Percentiles rank a stretch among this genome's conserved stretches.
Conservation (phyloP, 306 rosid genomes). For the Inga leiocalycina region DNA sequence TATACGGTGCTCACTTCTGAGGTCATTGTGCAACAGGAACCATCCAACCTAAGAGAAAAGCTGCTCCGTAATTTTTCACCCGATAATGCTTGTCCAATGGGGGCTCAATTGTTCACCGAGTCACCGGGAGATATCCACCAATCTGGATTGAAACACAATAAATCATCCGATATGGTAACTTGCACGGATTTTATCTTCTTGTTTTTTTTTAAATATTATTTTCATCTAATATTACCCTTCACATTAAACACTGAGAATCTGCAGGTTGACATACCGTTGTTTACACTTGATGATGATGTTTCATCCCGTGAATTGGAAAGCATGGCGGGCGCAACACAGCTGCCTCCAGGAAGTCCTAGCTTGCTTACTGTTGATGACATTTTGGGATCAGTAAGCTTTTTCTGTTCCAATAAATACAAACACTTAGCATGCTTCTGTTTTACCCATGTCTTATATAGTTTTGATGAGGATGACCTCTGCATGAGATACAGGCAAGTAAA, state of each 20-base stretch:
- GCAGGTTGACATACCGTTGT: too few relatives aligned
- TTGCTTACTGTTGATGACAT: constrained; percentile 72
- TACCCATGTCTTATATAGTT: background rate
- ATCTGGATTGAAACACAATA: constrained; percentile 45
- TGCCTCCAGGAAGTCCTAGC: constrained; percentile 41
- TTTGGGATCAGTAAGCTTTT: constrained; percentile 64
- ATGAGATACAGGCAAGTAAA: constrained; percentile 1
- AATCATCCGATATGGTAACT: constrained; percentile 51
- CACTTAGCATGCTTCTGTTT: background rate
- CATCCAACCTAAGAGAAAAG: constrained; percentile 57
- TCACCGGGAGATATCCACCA: constrained; percentile 48
- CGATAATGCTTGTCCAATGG: constrained; percentile 83
- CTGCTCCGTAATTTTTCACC: constrained; percentile 67
- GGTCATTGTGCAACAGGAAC: constrained; percentile 48
- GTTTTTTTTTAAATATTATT: background rate
- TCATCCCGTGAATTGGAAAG: constrained; percentile 42
- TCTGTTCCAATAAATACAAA: constrained; percentile 9
- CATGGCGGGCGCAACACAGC: constrained; percentile 32
- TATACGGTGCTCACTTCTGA: constrained; percentile 32
- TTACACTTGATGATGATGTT: constrained; percentile 45
- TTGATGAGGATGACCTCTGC: constrained; percentile 7
- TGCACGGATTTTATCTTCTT: background rate
- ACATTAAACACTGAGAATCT: too few relatives aligned
- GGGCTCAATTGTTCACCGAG: constrained; percentile 53
- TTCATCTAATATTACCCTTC: constrained; percentile 16